phyloP scores from a whole-genome alignment of 2,329 filamentous ascomycete species.

The Cryphonectria radicalis region DNA sequence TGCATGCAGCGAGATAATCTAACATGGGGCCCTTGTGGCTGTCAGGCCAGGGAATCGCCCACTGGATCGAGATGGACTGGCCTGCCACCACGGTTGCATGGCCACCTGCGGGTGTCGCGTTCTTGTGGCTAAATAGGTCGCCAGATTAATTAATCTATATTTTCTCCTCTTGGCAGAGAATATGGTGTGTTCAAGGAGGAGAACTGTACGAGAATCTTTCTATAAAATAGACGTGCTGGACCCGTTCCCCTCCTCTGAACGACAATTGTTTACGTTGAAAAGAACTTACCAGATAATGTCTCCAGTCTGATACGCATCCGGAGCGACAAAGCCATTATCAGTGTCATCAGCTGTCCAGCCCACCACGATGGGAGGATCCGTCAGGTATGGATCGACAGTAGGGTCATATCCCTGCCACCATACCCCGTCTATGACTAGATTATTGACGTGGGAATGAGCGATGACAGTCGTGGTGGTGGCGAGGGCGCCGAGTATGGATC shows the following conservation, averaged over 20 bases:
- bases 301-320: constrained; percentile 37
- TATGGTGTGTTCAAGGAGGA: neutral
- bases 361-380: constrained; percentile 22
- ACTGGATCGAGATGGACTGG: constrained; percentile 33
- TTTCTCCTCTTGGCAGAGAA: neutral
- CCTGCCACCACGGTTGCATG: constrained; percentile 39
- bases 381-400: constrained; percentile 14
- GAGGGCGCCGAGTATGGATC: constrained; percentile 3
- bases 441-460: constrained; percentile 27
- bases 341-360: constrained; percentile 24
- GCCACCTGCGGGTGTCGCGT: constrained; percentile 36
- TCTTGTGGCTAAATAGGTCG: constrained; percentile 35
- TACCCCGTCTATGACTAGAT: constrained; percentile 28
- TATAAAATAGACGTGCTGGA: neutral
- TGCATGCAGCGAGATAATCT: constrained; percentile 42
- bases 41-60: constrained; percentile 27
- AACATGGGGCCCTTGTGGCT: constrained; percentile 38
- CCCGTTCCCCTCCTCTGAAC: neutral
- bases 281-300: constrained; percentile 40
- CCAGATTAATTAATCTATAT: neutral
- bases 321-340: constrained; percentile 47
- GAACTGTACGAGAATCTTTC: too few species aligned
- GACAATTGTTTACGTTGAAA: neutral
- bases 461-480: constrained; percentile 12
- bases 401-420: constrained; percentile 26